These are phyloP conservation scores for Termitomyces sp. DNA, from an alignment of 768 basidiomycete genomes.

Conservation along the genomic window DNA sequence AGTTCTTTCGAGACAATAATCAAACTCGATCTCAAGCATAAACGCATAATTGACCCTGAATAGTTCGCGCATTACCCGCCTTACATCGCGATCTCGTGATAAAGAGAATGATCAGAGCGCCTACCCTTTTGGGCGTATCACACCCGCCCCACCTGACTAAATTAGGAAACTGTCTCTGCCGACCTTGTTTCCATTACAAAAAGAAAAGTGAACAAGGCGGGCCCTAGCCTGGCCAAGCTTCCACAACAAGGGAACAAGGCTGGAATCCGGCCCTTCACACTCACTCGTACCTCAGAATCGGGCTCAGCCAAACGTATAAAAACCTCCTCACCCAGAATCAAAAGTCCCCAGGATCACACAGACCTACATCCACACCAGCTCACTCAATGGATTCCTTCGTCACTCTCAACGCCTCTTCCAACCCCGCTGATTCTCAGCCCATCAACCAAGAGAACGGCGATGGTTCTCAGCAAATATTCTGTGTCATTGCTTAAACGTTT, in stretches of 20 bases:
- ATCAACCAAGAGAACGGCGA: not conserved
- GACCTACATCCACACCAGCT: not conserved
- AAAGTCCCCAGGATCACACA: not conserved
- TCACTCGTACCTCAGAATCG: not conserved
- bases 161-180: not conserved
- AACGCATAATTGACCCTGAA: no score
- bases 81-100: no score
- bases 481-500: not conserved
- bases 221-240: not conserved
- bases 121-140: no score
- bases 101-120: no score
- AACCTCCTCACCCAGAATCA: not conserved
- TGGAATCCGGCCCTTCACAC: no score
- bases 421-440: not conserved
- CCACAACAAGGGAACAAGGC: not conserved
- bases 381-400: slow-evolving; percentile 1
- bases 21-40: no score
- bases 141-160: no score
- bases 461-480: not conserved
- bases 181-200: not conserved
- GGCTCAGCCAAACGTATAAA: not conserved
- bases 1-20: no score
- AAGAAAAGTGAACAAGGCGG: not conserved
- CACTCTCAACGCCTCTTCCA: not conserved
- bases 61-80: no score